phyloP scores from a whole-genome alignment of 176 grass and related monocot species.

The Urochloa ruziziensis region DNA sequence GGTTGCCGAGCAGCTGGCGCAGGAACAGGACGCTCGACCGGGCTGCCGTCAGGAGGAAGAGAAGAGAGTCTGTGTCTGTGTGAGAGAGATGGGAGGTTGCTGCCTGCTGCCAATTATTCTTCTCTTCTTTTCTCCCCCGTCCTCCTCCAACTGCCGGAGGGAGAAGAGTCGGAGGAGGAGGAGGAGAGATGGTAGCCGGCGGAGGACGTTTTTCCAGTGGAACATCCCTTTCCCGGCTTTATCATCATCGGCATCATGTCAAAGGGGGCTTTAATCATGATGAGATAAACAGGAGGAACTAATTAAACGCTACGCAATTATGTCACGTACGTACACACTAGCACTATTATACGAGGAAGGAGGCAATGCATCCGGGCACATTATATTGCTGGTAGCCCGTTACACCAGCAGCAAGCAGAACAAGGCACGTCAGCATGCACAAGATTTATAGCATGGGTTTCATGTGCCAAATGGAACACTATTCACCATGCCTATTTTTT shows the following conservation, averaged over 20 bases:
- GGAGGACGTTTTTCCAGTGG: constrained; percentile 42
- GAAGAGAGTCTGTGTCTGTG: background rate
- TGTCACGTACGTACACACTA: background rate
- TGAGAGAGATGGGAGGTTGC: background rate
- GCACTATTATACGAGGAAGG: no score
- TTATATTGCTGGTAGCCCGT: no score
- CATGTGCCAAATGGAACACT: no score
- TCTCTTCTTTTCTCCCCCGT: background rate
- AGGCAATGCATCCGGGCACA: no score
- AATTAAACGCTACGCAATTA: constrained; percentile 29
- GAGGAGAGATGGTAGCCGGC: background rate
- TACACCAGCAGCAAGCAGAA: no score
- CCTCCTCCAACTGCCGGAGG: constrained; percentile 2
- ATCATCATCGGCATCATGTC: background rate
- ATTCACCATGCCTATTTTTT: no score
- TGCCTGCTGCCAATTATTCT: background rate
- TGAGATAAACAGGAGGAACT: background rate
- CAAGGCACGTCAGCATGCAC: no score
- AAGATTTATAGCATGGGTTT: no score
- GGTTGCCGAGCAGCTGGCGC: background rate
- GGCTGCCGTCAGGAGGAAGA: background rate
- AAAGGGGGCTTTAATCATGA: constrained; percentile 30
- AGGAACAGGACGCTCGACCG: background rate
- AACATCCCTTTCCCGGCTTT: constrained; percentile 44
- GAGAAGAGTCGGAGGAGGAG: background rate